Evolutionary conservation across 768 basidiomycete genomes (phyloP), one percentile per base, ranked within the genome.

Genomic region (Calocybe cyanea): DNA sequence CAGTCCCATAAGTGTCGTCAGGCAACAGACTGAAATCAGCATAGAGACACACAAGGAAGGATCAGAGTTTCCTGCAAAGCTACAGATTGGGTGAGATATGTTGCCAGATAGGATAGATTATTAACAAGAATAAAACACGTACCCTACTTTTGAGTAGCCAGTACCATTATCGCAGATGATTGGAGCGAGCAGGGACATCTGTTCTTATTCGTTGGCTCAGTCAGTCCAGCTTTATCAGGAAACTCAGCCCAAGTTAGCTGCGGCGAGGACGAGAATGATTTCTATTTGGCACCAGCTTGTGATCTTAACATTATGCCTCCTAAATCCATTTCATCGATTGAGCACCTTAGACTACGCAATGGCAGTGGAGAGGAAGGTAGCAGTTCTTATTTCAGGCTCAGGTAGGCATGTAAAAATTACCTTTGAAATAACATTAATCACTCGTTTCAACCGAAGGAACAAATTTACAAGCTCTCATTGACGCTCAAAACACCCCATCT

Each of bases 111-210:
- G 31, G 24, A 17, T 28, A 33, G 3, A 38, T 46, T 17, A 20
- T 17, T 32, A 19, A 14, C 18, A 14, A 41, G 33, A 36, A 25
- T 25, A 15, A 18, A n/a, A 17, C 34, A 66, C 84, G 35, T 64
- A 93, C 92, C 94, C 95, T 66, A 97, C 86, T 79, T 97, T 97
- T 9, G 94, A 95, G 67, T 78, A 97, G 25, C 95, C 94, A 36
- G 94, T 96, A 33, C 94, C 94, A 74, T 97, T 96, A 73, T 98
- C 94, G 60, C 92, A 94, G 56, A 97, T 94, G 62, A 98, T 92
- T 48, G 94, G 93, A 5, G 92, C 87, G 50, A 93, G 82, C 25
- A 85, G 64, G 44, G 88, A 85, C 92, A 96, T 94, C 17, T 37
- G 25, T 28, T 28, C 11, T 6, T 11, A 5, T 11, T 24, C 17